Evolutionary conservation across 345 rosid species (phyloP), one percentile per base, ranked within the genome.

Genomic region (Sisymbrium altissimum): DNA sequence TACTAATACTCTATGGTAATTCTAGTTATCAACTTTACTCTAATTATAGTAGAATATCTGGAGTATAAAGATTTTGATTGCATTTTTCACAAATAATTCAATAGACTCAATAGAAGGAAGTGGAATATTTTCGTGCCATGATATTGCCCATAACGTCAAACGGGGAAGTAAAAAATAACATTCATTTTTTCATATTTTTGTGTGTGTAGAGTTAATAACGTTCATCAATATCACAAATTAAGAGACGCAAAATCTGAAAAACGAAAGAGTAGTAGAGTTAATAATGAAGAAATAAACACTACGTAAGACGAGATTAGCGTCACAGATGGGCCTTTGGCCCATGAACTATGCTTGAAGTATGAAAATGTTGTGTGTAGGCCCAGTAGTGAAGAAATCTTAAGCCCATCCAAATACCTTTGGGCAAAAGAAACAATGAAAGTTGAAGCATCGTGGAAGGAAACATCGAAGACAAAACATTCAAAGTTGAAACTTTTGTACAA

Each of bases 401-500:
- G 59, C 68, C 61, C 61, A 49, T 8, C 68, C n/a, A 15, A 27
- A 27, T 50, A 49, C 58, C 19, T 38, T 25, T 36, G 7, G 67
- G 14, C 46, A n/a, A 40, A 9, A 40, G 29, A 23, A 9, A 17
- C 25, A 3, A 53, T 29, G 38, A 29, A 54, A 13, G 59, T 53
- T 27, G 58, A 53, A 53, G 57, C 17, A 27, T 13, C 27, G 17
- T 6, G 17, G 35, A 53, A 53, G 35, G 35, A 30, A 54, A n/a
- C 12, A 29, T 36, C 59, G 29, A 5, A 33, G 8, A 57, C 12
- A 35, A 32, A n/a, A 30, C 61, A 17, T 12, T 61, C 49, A 12
- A 55, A 43, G 33, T n/a, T 29, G 23, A 29, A 21, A 53, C 46
- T 44, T 65, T 33, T 64, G 65, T 54, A 54, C 58, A 73, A 11